Base-by-base conservation (phyloP, 2,329 filamentous ascomycete genomes). In the Aspergillus uvarum region DNA sequence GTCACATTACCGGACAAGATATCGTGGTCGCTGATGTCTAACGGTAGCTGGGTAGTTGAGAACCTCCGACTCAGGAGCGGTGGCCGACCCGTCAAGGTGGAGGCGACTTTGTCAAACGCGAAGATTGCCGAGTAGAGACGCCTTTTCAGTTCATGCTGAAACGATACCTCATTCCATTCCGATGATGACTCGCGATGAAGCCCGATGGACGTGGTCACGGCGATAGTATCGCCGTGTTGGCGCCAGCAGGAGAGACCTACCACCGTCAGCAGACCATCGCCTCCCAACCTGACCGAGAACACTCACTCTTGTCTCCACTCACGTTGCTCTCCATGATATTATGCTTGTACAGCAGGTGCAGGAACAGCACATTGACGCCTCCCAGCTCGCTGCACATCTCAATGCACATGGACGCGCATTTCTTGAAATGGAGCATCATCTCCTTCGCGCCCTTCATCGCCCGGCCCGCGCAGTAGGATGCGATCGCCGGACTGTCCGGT, bases 101-200 rank as follows among this genome's bases (percentile, higher is more conserved):
- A 38, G 6, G 54, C 47, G 24, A 59, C 56, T 26, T 59, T 59
- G 31, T 59, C 56, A 22, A 59, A 49, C 12, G 48, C 54, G 47
- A 54, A 59, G 19, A 59, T 47, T 7, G 56, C 51, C n/a, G 56
- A 47, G 6, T 54, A 59, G 19, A 59, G 21, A 11, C 56, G 42
- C 24, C 56, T 14, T 24, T 53, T 59, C 10, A 54, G 26, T 47
- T 54, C 56, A 48, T 54, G 31, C 44, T 59, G 51, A 5, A 54
- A 54, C 0, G 56, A 54, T 2, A 54, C 51, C 51, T 54, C 35
- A 4, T 59, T 24, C 38, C 22, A 26, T 6, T 58, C 49, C 5
- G 32, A 22, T 2, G 49, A 31, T 12, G 47, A 6, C 35, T 58
- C 56, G 2, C 56, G 35, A 44, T 58, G 56, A 8, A 54, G 52